Percentiles rank a stretch among this genome's conserved stretches.
Conservation (phyloP, 1,139 yeast species). For the Lodderomyces metapsilosis region DNA sequence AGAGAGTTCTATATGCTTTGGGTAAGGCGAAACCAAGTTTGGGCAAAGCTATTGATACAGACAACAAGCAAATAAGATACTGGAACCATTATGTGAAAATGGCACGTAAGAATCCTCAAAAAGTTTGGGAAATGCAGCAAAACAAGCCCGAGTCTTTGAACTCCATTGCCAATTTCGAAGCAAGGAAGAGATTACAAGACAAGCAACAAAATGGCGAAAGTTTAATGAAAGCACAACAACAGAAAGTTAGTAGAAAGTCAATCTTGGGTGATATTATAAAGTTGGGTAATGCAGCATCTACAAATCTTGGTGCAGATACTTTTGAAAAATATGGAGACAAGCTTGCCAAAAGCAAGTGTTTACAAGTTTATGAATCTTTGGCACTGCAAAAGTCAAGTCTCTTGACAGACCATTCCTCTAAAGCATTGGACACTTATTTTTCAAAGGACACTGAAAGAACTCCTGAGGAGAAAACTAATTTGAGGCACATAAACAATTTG, state of each 20-base stretch:
- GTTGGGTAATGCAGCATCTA: conserved; percentile 20
- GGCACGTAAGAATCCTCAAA: conserved; percentile 58
- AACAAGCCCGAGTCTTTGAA: conserved; percentile 43
- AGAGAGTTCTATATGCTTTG: conserved; percentile 78
- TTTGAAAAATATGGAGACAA: conserved; percentile 23
- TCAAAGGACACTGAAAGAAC: conserved; percentile 36
- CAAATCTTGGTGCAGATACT: conserved; percentile 23
- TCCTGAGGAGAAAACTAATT: conserved; percentile 37
- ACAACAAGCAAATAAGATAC: conserved; percentile 64
- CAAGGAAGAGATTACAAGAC: conserved; percentile 23
- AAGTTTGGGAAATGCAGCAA: conserved; percentile 55
- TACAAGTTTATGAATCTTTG: conserved; percentile 29
- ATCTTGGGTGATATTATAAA: conserved; percentile 44
- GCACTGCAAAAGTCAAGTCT: conserved; percentile 28
- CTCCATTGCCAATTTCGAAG: conserved; percentile 26
- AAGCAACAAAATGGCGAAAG: conserved; percentile 22
- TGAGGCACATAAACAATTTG: conserved; percentile 51
- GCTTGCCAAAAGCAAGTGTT: conserved; percentile 30
- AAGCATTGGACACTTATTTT: conserved; percentile 23
- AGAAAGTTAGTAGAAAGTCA: conserved; percentile 41
- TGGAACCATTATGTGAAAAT: conserved; percentile 72
- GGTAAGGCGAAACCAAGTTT: conserved; percentile 82
- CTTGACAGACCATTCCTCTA: conserved; percentile 8
- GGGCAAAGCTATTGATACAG: conserved; percentile 63
- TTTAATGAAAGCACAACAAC: conserved; percentile 39